Evolutionary conservation across 371 early-diverging fungal species (phyloP), one percentile per base, ranked within the genome.

Genomic region (Mortierella sp.): DNA sequence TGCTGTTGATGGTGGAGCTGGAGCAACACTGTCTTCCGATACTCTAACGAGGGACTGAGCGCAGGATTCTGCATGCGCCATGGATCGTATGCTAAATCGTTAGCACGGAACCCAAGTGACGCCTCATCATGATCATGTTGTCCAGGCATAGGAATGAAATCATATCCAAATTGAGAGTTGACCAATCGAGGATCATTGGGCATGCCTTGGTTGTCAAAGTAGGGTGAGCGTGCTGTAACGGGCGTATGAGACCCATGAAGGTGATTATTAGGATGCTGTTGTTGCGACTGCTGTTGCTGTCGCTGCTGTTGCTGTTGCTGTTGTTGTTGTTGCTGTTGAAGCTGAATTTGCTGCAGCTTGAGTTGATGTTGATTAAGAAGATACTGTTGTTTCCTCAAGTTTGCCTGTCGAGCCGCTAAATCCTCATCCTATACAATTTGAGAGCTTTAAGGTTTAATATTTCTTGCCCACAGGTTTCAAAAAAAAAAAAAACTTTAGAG

Each of bases 341-440:
- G 73, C 60, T 78, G 79, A 61, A 78, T 70, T 43, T 86, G 87
- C 28, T 84, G 85, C 61, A 83, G 59, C 37, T 87, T 85, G 49
- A 85, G 63, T 39, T 86, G 86, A 35, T 85, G 84, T 35, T 84
- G 84, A 59, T 66, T 76, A 30, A 83, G 20, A 58, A 76, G 69
- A 32, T 68, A 72, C 52, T 80, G 84, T 24, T 85, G 84, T 24
- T 84, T 69, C 28, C 78, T 54, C 18, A 80, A 59, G 30, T 83
- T 76, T 20, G 81, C 85, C 35, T 84, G 84, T 30, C 83, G 83
- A 8, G 75, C 35, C 9, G 77, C 74, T 51, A 80, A 57, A 22
- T 85, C 83, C 0, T 84, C 83, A 55, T 83, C 81, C 85, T 85
- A 64, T 30, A n/a, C 49, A 35, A 14, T 11, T 10, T 43, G 5